Percentiles rank a stretch among this genome's conserved stretches.
These are phyloP conservation scores for Fallopia convolvulus DNA, from an alignment of 148 eudicot species.

Conservation along the genomic window DNA sequence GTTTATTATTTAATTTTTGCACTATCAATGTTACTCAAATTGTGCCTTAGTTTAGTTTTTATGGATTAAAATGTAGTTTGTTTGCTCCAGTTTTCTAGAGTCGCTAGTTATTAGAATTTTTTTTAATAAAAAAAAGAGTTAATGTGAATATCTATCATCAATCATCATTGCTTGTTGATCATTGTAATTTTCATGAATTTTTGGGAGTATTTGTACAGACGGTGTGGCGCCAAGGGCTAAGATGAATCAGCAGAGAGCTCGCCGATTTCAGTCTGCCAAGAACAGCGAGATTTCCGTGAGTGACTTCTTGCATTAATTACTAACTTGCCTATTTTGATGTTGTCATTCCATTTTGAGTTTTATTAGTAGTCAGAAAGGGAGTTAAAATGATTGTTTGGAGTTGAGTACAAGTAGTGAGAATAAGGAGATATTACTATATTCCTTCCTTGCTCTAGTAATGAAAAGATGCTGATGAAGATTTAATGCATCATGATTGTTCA, in stretches of 20 bases:
- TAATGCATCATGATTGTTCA: background rate
- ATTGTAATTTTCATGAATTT: background rate
- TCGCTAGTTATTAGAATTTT: no score
- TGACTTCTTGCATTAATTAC: background rate
- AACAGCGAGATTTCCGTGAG: conserved; percentile 27
- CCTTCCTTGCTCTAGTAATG: background rate
- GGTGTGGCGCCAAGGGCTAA: conserved; percentile 53
- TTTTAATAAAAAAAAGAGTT: background rate
- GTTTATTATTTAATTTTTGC: background rate
- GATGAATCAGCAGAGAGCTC: conserved; percentile 44
- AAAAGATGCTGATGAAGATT: background rate
- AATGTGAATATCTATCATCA: background rate
- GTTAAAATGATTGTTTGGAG: no score
- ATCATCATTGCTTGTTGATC: background rate
- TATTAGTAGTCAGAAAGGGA: no score
- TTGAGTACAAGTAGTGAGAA: background rate
- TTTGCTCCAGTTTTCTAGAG: no score
- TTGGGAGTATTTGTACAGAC: conserved; percentile 19
- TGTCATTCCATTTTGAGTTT: background rate
- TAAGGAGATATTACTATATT: background rate
- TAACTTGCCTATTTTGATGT: background rate
- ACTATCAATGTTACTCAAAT: no score
- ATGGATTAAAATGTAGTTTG: no score
- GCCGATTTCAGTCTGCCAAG: conserved; percentile 27
- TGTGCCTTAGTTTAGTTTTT: no score